Conservation (phyloP, 495 filamentous ascomycete species). For the Amniculicola lignicola region DNA sequence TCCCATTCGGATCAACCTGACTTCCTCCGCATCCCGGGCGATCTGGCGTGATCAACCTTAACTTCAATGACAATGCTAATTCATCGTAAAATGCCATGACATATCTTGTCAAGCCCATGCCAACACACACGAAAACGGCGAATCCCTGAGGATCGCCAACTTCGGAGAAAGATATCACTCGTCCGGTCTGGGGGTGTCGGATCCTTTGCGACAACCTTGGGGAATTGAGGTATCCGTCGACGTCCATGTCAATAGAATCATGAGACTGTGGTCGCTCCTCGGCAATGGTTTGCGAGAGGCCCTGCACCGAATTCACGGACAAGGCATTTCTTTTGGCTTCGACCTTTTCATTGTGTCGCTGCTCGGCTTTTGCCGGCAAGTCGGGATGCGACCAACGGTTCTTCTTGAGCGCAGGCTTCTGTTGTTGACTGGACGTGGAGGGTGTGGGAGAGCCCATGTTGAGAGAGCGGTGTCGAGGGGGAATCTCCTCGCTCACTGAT, state of each 20-base stretch:
- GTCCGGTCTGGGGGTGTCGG: conserved; percentile 75
- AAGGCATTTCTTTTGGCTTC: conserved; percentile 18
- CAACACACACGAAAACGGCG: conserved; percentile 93
- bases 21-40: conserved; percentile 93
- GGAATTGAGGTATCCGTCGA: conserved; percentile 79
- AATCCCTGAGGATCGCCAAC: conserved; percentile 90
- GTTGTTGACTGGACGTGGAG: conserved; percentile 13
- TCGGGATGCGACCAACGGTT: conserved; percentile 42
- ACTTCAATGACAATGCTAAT: conserved; percentile 79
- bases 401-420: conserved; percentile 26
- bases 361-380: conserved; percentile 36
- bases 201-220: conserved; percentile 85
- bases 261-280: conserved; percentile 60
- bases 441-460: conserved; percentile 1
- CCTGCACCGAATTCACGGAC: conserved; percentile 7
- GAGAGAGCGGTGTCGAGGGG: conserved; percentile 28
- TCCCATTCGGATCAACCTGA: conserved; percentile 76
- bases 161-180: conserved; percentile 92
- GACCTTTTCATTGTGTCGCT: conserved; percentile 25
- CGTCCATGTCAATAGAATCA: conserved; percentile 79
- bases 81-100: conserved; percentile 98
- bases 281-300: conserved; percentile 19
- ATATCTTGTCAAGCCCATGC: conserved; percentile 95
- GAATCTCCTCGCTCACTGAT: conserved; percentile 24
- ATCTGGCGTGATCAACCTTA: conserved; percentile 91